Conservation (phyloP, 2,329 filamentous ascomycete species). For the Penicillium sp. region DNA sequence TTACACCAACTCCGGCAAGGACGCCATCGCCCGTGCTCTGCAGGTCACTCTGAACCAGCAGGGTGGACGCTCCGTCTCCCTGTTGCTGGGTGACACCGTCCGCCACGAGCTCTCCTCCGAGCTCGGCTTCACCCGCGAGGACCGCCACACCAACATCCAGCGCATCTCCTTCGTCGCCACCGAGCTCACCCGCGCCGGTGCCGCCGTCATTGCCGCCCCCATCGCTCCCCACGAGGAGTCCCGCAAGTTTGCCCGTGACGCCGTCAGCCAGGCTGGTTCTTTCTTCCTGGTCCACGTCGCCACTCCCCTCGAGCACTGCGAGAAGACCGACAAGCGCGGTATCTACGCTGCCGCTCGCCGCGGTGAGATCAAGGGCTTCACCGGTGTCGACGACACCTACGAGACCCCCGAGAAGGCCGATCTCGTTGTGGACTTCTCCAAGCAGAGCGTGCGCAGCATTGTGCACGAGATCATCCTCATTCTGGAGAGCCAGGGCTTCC, state of each 20-base stretch:
- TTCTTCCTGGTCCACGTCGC: conserved; percentile 97
- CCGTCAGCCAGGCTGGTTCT: conserved; percentile 78
- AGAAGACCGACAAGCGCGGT: conserved; percentile 92
- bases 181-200: conserved; percentile 88
- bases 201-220: conserved; percentile 92
- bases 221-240: conserved; percentile 89
- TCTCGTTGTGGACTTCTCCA: conserved; percentile 80
- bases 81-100: conserved; percentile 94
- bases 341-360: conserved; percentile 81
- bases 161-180: conserved; percentile 96
- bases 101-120: conserved; percentile 90
- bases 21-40: conserved; percentile 90
- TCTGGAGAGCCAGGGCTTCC: conserved; percentile 83
- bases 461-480: conserved; percentile 96
- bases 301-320: conserved; percentile 86
- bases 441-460: conserved; percentile 84
- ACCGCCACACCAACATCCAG: conserved; percentile 91
- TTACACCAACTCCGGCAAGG: conserved; percentile 95
- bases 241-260: conserved; percentile 75
- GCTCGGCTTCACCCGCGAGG: conserved; percentile 89
- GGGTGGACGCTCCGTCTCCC: conserved; percentile 88
- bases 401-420: conserved; percentile 81
- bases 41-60: conserved; percentile 98
- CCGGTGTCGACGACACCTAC: conserved; percentile 96
- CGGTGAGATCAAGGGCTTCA: conserved; percentile 97